Evolutionary conservation across 768 basidiomycete genomes (phyloP).

Genomic region (Lactarius vividus): DNA sequence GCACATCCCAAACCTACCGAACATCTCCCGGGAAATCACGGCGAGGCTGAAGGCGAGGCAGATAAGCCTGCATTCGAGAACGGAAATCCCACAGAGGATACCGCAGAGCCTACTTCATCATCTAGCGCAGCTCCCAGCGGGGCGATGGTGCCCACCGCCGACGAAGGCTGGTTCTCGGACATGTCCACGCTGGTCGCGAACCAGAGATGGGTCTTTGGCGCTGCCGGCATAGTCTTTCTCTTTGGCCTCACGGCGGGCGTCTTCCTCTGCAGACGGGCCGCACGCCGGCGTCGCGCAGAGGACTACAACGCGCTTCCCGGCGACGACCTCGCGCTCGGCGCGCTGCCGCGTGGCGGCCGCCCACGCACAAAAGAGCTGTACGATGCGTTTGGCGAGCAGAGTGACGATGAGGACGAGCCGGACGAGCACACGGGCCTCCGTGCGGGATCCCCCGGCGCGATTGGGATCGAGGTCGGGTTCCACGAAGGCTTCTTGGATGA

Average conservation of each 20-base stretch:
- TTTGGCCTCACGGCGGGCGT: slow-evolving; percentile 66
- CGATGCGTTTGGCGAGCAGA: slow-evolving; percentile 91
- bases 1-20: slow-evolving; percentile 81
- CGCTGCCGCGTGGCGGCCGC: slow-evolving; percentile 46
- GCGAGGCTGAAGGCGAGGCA: slow-evolving; percentile 74
- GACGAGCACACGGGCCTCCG: slow-evolving; percentile 70
- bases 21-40: slow-evolving; percentile 85
- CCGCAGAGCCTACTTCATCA: slow-evolving; percentile 26
- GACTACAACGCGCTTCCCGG: slow-evolving; percentile 61
- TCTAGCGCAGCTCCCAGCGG: slow-evolving; percentile 25
- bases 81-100: slow-evolving; percentile 34
- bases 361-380: slow-evolving; percentile 80
- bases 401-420: slow-evolving; percentile 74
- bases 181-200: slow-evolving; percentile 69
- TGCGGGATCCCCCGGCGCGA: slow-evolving; percentile 36
- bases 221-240: slow-evolving; percentile 71
- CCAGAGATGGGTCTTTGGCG: slow-evolving; percentile 89
- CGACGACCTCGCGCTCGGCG: slow-evolving; percentile 76
- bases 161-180: slow-evolving; percentile 83
- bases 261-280: slow-evolving; percentile 79
- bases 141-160: slow-evolving; percentile 56
- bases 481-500: slow-evolving; percentile 85
- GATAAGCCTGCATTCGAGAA: slow-evolving; percentile 62
- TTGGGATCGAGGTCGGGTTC: slow-evolving; percentile 42
- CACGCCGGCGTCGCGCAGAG: slow-evolving; percentile 39